Evolutionary conservation across 2,329 filamentous ascomycete genomes (phyloP).

Genomic region (Lachnellula subtilissima): DNA sequence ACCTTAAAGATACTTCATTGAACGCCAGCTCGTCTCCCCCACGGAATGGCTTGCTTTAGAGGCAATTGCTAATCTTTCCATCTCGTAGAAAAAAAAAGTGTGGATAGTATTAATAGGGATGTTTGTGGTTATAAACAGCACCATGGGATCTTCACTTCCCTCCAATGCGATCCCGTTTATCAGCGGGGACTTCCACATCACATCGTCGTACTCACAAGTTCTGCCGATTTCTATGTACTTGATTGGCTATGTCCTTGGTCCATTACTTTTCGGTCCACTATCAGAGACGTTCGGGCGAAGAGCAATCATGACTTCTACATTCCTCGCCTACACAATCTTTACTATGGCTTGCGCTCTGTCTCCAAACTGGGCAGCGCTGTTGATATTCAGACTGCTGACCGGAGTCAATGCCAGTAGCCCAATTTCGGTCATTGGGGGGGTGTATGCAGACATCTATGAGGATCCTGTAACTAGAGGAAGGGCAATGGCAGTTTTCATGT

Average conservation of each 20-base stretch:
- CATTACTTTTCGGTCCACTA: conserved; percentile 59
- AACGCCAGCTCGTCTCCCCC: not conserved
- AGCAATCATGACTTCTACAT: conserved; percentile 57
- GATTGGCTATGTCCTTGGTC: conserved; percentile 54
- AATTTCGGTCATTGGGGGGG: conserved; percentile 57
- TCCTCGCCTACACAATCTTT: conserved; percentile 63
- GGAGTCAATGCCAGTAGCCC: conserved; percentile 54
- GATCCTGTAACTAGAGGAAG: conserved; percentile 51
- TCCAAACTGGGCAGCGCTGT: conserved; percentile 55
- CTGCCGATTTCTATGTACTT: conserved; percentile 61
- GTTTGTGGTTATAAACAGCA: conserved; percentile 61
- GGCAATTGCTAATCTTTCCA: not conserved
- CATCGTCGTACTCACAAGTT: conserved; percentile 35
- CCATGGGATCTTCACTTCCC: conserved; percentile 60
- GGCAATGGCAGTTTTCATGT: conserved; percentile 61
- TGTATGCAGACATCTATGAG: conserved; percentile 63
- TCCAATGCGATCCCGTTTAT: conserved; percentile 59
- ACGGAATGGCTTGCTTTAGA: not conserved
- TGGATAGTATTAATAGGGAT: conserved; percentile 51
- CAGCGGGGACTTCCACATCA: conserved; percentile 51
- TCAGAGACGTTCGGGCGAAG: conserved; percentile 60
- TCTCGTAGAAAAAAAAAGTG: conserved; percentile 46
- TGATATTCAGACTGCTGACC: conserved; percentile 58
- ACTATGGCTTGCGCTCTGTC: conserved; percentile 60
- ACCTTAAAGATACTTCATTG: too few relatives aligned